Evolutionary conservation across 768 basidiomycete species (phyloP), one percentile per base, ranked within the genome.

Genomic region (Pulveroboletus frians): DNA sequence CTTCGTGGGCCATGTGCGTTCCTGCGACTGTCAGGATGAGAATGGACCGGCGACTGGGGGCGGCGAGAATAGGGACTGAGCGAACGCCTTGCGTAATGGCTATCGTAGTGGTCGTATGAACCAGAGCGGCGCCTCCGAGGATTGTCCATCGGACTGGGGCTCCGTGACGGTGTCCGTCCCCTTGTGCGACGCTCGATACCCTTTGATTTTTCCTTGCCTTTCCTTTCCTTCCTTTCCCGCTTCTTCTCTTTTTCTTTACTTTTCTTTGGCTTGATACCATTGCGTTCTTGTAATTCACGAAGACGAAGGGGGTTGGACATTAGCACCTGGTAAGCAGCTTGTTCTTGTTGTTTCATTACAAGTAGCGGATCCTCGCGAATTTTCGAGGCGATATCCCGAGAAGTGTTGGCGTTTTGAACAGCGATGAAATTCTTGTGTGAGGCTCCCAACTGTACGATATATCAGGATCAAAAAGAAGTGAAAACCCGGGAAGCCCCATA

Each of bases 271-370:
- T 85, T 85, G 43, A 91, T 81, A n/a, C 90, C 90, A 46, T 84
- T 83, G 34, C 83, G 76, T 65, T 87, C 81, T 66, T 89, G 84
- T 74, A 93, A 70, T 65, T 90, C 84, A 48, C 84, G 80, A 39
- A 93, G 71, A 20, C 88, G 88, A 29, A 92, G 78, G 27, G 92
- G 92, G 58, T 94, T 93, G 41, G 85, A 80, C 73, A 90, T 76
- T 34, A 96, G 72, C 2, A 90, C 81, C 56, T 96, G 83, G 57
- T 92, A 87, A 7, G 92, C 88, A 8, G 89, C 86, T 63, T 96
- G 93, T 69, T 99, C 95, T 62, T 97, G 95, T 64, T 93, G 88
- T 69, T 97, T 98, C 73, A 99, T 98, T 13, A 89, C 91, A n/a
- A 99, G 76, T 5, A 98, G 64, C 5, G 96, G 96, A 62, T 99